A percentile compares a stretch with the other conserved stretches of the same genome.
Evolutionary conservation across 768 basidiomycete species (phyloP).

Genomic region (Trametes cinnabarina): DNA sequence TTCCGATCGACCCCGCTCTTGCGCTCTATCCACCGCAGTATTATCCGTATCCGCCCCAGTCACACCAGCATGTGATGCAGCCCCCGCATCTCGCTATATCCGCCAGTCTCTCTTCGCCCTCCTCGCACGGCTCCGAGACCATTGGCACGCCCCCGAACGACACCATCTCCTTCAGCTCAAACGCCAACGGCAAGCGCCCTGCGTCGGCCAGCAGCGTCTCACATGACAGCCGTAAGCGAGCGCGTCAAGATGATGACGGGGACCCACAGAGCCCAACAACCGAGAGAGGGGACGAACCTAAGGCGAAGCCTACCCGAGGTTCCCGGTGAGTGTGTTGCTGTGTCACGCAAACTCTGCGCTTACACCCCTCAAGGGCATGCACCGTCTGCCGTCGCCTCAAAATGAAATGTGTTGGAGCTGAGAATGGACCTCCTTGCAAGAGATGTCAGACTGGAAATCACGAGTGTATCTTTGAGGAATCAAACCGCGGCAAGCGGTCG

Average conservation of each 20-base stretch:
- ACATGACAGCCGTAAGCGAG: slow-evolving; percentile 45
- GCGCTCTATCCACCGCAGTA: slow-evolving; percentile 31
- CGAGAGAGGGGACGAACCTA: slow-evolving; percentile 59
- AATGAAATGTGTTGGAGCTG: slow-evolving; percentile 92
- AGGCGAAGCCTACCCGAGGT: slow-evolving; percentile 85
- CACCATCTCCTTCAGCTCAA: slow-evolving; percentile 42
- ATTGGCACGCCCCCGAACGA: slow-evolving; percentile 74
- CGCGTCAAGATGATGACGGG: slow-evolving; percentile 57
- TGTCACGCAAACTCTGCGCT: slow-evolving; percentile 8
- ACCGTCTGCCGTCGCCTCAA: slow-evolving; percentile 89
- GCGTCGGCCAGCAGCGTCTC: slow-evolving; percentile 45
- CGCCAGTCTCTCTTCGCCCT: slow-evolving; percentile 70
- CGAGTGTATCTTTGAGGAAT: slow-evolving; percentile 96
- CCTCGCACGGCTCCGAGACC: slow-evolving; percentile 76
- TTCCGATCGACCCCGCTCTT: slow-evolving; percentile 70
- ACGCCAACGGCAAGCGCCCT: slow-evolving; percentile 66
- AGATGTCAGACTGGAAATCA: slow-evolving; percentile 76
- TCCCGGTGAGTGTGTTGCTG: slow-evolving; percentile 56
- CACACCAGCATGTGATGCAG: slow-evolving; percentile 45
- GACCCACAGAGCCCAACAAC: slow-evolving; percentile 47
- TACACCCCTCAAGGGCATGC: slow-evolving; percentile 61
- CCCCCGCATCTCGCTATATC: slow-evolving; percentile 55
- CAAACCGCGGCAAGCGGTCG: slow-evolving; percentile 88
- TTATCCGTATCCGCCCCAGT: slow-evolving; percentile 49
- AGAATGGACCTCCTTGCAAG: slow-evolving; percentile 89